A percentile compares a stretch with the other conserved stretches of the same genome.
phyloP scores from a whole-genome alignment of 2,329 filamentous ascomycete species.

The Colletotrichum sp. region DNA sequence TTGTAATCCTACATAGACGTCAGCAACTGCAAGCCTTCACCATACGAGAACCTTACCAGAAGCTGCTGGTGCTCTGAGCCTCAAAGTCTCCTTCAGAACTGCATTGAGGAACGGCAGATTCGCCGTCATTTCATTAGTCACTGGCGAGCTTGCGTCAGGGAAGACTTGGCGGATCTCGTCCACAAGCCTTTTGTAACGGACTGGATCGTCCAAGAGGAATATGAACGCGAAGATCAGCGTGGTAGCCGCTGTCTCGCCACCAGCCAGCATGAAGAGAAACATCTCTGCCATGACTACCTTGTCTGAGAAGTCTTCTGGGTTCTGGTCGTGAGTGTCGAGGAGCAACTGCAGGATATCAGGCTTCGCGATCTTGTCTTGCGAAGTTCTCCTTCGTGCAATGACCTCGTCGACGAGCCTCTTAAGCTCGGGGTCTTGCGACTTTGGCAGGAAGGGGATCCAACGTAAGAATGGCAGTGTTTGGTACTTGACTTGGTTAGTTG shows the following conservation, averaged over 20 bases:
- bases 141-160: not conserved
- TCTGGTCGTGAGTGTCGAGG: not conserved
- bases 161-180: not conserved
- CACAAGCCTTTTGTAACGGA: not conserved
- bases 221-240: not conserved
- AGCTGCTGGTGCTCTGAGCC: slow-evolving; percentile 37
- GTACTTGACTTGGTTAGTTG: not conserved
- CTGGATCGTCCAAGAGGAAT: not conserved
- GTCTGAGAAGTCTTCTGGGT: not conserved
- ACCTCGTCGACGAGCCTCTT: not conserved
- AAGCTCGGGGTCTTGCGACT: not conserved
- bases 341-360: not conserved
- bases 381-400: not conserved
- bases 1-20: not conserved
- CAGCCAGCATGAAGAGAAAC: not conserved
- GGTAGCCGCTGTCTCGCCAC: not conserved
- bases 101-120: slow-evolving; percentile 51
- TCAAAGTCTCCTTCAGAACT: slow-evolving; percentile 40
- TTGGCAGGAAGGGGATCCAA: not conserved
- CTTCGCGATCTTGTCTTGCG: not conserved
- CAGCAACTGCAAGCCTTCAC: not conserved
- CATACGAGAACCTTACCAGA: slow-evolving; percentile 18
- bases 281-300: not conserved
- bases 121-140: not conserved
- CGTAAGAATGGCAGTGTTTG: not conserved